Conservation (phyloP, 164 flowering plant genomes). For the Stephania yunnanensis region DNA sequence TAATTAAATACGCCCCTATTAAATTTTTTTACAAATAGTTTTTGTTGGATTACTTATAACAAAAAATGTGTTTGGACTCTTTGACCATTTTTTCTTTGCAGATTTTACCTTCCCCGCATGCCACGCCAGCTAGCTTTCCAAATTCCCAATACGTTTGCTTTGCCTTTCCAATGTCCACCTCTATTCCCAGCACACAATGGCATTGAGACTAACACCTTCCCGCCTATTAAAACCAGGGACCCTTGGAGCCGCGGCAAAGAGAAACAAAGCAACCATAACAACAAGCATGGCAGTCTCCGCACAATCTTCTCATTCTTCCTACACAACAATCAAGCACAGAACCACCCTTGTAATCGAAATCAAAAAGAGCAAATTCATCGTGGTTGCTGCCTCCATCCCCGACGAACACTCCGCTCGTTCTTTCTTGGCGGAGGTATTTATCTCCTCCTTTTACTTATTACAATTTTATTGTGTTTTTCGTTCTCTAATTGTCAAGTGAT, state of each 20-base stretch:
- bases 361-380: slow-evolving; percentile 92
- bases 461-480: neutral
- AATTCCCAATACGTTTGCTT: too few species aligned
- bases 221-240: too few species aligned
- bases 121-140: too few species aligned
- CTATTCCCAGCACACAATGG: too few species aligned
- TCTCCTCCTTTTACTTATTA: neutral
- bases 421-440: slow-evolving; percentile 63
- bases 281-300: neutral
- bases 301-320: slow-evolving; percentile 26
- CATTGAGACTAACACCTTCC: too few species aligned
- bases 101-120: too few species aligned
- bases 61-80: too few species aligned
- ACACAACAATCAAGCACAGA: slow-evolving; percentile 56
- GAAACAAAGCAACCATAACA: neutral
- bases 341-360: slow-evolving; percentile 55
- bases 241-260: neutral
- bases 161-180: too few species aligned
- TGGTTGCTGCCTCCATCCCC: slow-evolving; percentile 68
- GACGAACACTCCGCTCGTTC: slow-evolving; percentile 60
- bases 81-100: too few species aligned
- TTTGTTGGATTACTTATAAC: too few species aligned
- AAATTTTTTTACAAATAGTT: too few species aligned
- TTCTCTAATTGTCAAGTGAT: neutral
- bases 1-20: too few species aligned